phyloP scores from a whole-genome alignment of 768 basidiomycete species.

The Jaapia argillacea region DNA sequence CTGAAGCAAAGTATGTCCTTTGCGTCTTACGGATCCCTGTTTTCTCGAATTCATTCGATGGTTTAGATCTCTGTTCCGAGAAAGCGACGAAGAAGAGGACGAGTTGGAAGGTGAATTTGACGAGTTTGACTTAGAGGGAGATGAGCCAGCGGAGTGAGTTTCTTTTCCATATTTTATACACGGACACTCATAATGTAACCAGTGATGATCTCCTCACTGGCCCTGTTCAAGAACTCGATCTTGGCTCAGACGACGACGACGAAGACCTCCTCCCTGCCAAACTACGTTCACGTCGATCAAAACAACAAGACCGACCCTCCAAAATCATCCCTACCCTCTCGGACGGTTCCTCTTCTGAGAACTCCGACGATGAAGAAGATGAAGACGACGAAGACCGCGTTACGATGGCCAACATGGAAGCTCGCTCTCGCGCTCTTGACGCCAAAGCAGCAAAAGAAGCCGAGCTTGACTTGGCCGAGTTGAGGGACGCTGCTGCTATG shows the following conservation, averaged over 20 bases:
- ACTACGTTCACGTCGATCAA: slow-evolving; percentile 36
- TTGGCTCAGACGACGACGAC: slow-evolving; percentile 49
- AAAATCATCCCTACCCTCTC: slow-evolving; percentile 43
- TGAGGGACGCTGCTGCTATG: slow-evolving; percentile 41
- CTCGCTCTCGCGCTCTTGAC: slow-evolving; percentile 70
- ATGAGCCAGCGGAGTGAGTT: slow-evolving; percentile 33
- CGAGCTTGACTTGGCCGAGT: slow-evolving; percentile 56
- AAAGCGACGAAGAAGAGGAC: slow-evolving; percentile 30
- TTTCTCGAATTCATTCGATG: slow-evolving; percentile 2
- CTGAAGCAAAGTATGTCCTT: slow-evolving; percentile 28
- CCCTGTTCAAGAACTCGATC: slow-evolving; percentile 49
- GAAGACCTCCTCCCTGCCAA: slow-evolving; percentile 19
- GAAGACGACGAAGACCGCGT: slow-evolving; percentile 40
- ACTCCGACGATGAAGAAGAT: slow-evolving; percentile 35
- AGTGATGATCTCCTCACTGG: slow-evolving; percentile 45
- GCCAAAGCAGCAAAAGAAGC: slow-evolving; percentile 57
- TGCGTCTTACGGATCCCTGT: no score
- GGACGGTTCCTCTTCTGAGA: slow-evolving; percentile 34
- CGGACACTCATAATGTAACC: slow-evolving; percentile 8
- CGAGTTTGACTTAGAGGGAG: slow-evolving; percentile 36
- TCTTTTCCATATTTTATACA: slow-evolving; percentile 1
- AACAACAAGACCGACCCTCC: slow-evolving; percentile 35
- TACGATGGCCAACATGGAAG: slow-evolving; percentile 77
- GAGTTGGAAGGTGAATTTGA: slow-evolving; percentile 36
- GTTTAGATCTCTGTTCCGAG: slow-evolving; percentile 35